Evolutionary conservation across 768 basidiomycete genomes (phyloP).

Genomic region (Suillus decipiens): DNA sequence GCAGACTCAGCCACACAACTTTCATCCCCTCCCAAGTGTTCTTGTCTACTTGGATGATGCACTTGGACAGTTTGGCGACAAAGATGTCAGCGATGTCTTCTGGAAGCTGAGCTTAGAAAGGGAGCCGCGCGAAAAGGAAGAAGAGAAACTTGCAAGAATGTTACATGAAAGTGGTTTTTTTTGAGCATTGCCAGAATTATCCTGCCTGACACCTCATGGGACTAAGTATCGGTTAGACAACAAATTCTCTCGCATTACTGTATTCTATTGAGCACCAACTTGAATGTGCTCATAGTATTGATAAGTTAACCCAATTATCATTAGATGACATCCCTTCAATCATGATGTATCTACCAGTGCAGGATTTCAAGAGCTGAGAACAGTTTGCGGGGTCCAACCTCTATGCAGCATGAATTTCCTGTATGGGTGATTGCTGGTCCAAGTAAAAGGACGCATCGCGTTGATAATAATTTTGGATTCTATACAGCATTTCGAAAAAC

Average conservation of each 20-base stretch:
- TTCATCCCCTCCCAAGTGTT: slow-evolving; percentile 45
- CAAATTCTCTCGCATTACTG: background rate
- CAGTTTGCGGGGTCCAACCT: too few relatives aligned
- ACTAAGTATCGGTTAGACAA: background rate
- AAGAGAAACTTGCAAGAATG: slow-evolving; percentile 47
- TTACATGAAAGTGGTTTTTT: slow-evolving; percentile 42
- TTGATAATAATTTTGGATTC: too few relatives aligned
- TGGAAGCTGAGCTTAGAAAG: slow-evolving; percentile 51
- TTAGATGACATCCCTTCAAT: background rate
- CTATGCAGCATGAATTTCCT: too few relatives aligned
- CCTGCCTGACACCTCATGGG: background rate
- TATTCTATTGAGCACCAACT: background rate
- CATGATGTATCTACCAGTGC: background rate
- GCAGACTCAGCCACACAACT: slow-evolving; percentile 56
- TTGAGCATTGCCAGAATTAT: slow-evolving; percentile 16
- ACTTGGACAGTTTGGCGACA: slow-evolving; percentile 37
- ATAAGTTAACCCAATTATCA: background rate
- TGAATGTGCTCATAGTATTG: background rate
- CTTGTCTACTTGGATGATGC: slow-evolving; percentile 45
- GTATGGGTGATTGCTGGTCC: too few relatives aligned
- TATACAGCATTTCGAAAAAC: too few relatives aligned
- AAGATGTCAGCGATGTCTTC: slow-evolving; percentile 35
- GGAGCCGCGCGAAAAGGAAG: slow-evolving; percentile 58
- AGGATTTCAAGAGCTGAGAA: background rate
- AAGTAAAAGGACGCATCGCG: too few relatives aligned